Evolutionary conservation across 2,329 filamentous ascomycete species (phyloP), one percentile per base, ranked within the genome.

Genomic region (Nemania abortiva): DNA sequence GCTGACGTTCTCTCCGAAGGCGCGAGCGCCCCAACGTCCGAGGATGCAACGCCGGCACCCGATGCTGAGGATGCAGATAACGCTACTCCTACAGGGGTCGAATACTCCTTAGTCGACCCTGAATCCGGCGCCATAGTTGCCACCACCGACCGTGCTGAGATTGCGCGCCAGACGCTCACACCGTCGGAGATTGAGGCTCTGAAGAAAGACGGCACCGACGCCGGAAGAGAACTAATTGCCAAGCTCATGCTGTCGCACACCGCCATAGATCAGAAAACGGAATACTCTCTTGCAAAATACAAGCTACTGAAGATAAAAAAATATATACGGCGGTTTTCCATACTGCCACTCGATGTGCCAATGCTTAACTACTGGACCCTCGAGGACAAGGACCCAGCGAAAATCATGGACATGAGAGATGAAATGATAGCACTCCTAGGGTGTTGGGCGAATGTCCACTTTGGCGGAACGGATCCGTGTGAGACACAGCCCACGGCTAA

Each of bases 241-340:
- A 97, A 95, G 81, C 89, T 99, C 29, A 88, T 99, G 81, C 87
- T 94, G 34, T 96, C 94, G 52, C 96, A 99, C 80, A 91, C 92
- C 20, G 92, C 91, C 1, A 87, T 99, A 52, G 94, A 97, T 74
- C 92, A 98, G 82, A 99, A 99, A 85, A 98, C 96, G 0, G 87
- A 90, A 0, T 99, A 97, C 77, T 97, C 94, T 2, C 84, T 98
- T 66, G 95, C 95, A 52, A 99, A 99, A 81, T 99, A 99, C 82
- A 97, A 96, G 77, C 84, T 98, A 20, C 86, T 97, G 54, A 99
- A 99, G 83, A 92, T 93, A 72, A 95, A 91, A 79, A 99, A 99
- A 81, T 98, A 97, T 79, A 87, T 98, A 72, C 91, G 92, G 75
- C 87, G 94, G 13, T 98, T 99, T 77, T 93, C 92, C 0, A 89